Base-by-base conservation (phyloP, 139 green algal genomes). In the Tetraselmis chui region DNA sequence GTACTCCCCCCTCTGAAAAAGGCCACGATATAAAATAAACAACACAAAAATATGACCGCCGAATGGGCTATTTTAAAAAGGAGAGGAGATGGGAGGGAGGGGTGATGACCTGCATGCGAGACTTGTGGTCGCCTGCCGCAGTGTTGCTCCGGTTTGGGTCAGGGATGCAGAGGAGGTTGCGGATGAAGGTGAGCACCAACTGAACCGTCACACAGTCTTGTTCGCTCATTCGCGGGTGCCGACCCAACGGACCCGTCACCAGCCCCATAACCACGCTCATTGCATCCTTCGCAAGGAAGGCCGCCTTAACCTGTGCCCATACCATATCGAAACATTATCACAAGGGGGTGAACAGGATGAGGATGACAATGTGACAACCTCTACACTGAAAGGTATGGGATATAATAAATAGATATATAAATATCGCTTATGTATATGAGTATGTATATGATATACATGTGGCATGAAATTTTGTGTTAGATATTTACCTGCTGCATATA, bases 121-220 rank as follows among this genome's bases (percentile, higher is more conserved):
- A 2, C 31, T n/a, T 29, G 77, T 79, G 59, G 76, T 58, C 32
- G 59, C 30, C 27, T 28, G 75, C 30, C 2, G 30, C 81, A 1
- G 28, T 76, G 59, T 79, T 81, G 29, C 80, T 59, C n/a, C 29
- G 76, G 27, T 84, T 80, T 1, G 80, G 81, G 32, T 94, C 91
- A 1, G 91, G 91, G 1, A 97, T 84, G 30, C 76, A 85, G 25
- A 97, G 84, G 32, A 98, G 84, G 89, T 98, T 98, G 32, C 95
- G 86, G 29, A 98, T 75, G 77, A 98, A 93, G 11, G 91, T 91
- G 77, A 98, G 87, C 31, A 97, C 87, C 80, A 98, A 89, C 90
- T 97, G 93, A 58, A 98, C 89, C 2, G 91, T 83, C 23, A 87
- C 78, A 1, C 45, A 80, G 77, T 90, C 76, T 28, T 95, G 86